Evolutionary conservation across 1,139 yeast species (phyloP).

Genomic region (Pneumocystis canis): DNA sequence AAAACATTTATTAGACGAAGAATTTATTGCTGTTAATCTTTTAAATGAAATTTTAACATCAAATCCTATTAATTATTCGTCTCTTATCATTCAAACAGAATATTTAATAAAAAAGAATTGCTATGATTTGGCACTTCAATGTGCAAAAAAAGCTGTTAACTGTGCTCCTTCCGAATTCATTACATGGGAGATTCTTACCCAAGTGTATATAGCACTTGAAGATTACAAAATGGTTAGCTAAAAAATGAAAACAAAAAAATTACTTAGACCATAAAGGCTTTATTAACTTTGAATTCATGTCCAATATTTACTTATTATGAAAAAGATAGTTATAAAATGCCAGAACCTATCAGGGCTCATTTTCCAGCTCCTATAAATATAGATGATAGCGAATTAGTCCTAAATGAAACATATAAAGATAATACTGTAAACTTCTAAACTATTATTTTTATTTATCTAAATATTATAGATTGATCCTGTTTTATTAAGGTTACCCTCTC

Average conservation of each 20-base stretch:
- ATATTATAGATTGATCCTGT: constrained; percentile 48
- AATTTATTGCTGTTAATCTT: constrained; percentile 57
- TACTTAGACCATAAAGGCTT: constrained; percentile 31
- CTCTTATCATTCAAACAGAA: constrained; percentile 48
- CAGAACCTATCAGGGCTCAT: constrained; percentile 53
- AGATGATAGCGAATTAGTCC: constrained; percentile 39
- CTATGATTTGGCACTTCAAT: constrained; percentile 55
- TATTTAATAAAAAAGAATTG: constrained; percentile 54
- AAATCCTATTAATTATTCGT: constrained; percentile 48
- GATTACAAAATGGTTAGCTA: constrained; percentile 38
- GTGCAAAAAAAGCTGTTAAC: constrained; percentile 62
- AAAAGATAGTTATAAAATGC: constrained; percentile 36
- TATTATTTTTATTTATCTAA: constrained; percentile 17
- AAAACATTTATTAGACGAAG: constrained; percentile 40
- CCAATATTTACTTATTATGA: constrained; percentile 75
- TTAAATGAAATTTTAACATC: constrained; percentile 46
- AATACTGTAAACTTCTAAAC: constrained; percentile 3
- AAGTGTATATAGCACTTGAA: constrained; percentile 52
- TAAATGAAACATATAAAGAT: constrained; percentile 17
- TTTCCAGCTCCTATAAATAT: constrained; percentile 75
- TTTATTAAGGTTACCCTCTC: constrained; percentile 58
- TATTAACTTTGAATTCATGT: constrained; percentile 72
- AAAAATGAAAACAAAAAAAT: neutral
- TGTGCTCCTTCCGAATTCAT: constrained; percentile 74
- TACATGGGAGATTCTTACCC: constrained; percentile 66